Conservation (phyloP, 108 stramenopile genomes). For the Cyclotella baltica region DNA sequence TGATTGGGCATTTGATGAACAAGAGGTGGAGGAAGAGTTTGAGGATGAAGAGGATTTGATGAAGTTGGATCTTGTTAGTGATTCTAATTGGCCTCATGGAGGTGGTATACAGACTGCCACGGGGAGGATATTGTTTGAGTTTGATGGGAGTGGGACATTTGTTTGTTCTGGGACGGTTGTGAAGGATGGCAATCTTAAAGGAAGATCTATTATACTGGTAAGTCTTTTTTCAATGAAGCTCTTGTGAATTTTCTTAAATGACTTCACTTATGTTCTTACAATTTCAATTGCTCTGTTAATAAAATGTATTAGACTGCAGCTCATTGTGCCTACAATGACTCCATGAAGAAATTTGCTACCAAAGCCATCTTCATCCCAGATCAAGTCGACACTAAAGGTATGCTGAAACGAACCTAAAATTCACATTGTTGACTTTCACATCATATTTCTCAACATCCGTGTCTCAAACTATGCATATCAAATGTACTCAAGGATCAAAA, state of each 20-base stretch:
- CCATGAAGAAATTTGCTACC: slow-evolving; percentile 40
- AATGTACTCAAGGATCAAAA: no score
- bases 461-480: no score
- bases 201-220: slow-evolving; percentile 36
- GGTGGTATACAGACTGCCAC: slow-evolving; percentile 35
- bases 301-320: slow-evolving; percentile 32
- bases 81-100: slow-evolving; percentile 38
- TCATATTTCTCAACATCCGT: no score
- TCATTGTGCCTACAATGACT: slow-evolving; percentile 52
- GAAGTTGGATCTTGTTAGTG: slow-evolving; percentile 9
- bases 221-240: not conserved
- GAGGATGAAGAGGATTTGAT: not conserved
- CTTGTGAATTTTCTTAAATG: not conserved
- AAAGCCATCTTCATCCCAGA: slow-evolving; percentile 32
- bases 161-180: slow-evolving; percentile 49
- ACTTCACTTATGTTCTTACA: no score
- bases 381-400: slow-evolving; percentile 19
- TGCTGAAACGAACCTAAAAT: no score
- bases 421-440: no score
- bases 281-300: not conserved
- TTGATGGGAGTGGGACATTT: slow-evolving; percentile 29
- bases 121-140: slow-evolving; percentile 46
- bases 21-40: not conserved
- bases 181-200: slow-evolving; percentile 29
- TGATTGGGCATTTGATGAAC: slow-evolving; percentile 1